Evolutionary conservation across 176 grass and related monocot genomes (phyloP), one percentile per base, ranked within the genome.

Genomic region (Oryza meridionalis): DNA sequence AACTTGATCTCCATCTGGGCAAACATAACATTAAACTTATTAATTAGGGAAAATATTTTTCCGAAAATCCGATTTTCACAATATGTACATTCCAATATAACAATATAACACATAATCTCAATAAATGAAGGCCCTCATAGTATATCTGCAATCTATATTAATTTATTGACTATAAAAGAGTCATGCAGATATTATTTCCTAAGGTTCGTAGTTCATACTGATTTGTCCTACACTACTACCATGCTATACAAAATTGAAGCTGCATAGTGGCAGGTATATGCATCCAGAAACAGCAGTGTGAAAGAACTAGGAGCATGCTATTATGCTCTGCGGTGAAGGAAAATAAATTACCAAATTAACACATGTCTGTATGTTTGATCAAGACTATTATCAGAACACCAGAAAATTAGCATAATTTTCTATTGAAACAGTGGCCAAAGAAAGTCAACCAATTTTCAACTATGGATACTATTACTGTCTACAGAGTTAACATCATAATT

Each of bases 1-100:
- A 99, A 89, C 86, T 94, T 92, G 38, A n/a, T 61, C 62, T 94
- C 84, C 89, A 92, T 99, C 96, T 99, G 90, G 51, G 81, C 58
- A 21, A 75, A 62, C 68, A 17, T 2, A 76, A 84, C 24, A 51
- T 61, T 21, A 79, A 4, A 27, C 65, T 72, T 26, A 43, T 90
- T 67, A 77, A 22, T 77, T 77, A 50, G 19, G 17, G 72, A 82
- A 81, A 9, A 0, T 15, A 11, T 19, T 75, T 80, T 67, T 35
- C 71, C 3, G 6, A 77, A 72, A 77, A 78, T 78, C 82, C 61
- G 73, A 66, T 24, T 51, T 49, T 47, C 3, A 0, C 38, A 7
- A 76, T 2, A 76, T 29, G 31, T 43, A 63, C 53, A 53, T 64
- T 69, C 59, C 68, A 88, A 78, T 27, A 62, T 63, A 76, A 32